Percentiles rank a stretch among this genome's conserved stretches.
These are phyloP conservation scores for Hypoxylon fragiforme DNA, from an alignment of 495 filamentous ascomycete genomes.

Conservation along the genomic window DNA sequence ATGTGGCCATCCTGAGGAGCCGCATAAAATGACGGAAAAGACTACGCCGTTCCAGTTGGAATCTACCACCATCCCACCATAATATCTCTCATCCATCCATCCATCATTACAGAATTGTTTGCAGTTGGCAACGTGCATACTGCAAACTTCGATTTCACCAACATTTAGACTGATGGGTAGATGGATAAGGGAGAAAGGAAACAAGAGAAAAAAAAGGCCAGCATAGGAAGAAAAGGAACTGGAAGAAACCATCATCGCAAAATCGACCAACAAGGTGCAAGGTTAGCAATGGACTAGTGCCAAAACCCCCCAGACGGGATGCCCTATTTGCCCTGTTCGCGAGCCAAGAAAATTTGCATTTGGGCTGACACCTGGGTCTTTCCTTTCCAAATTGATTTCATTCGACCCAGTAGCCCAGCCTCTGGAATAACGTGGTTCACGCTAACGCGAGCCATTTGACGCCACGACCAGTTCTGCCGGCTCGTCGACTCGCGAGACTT, in stretches of 20 bases:
- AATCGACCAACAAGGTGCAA: conserved; percentile 7
- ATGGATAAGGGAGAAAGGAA: conserved; percentile 1
- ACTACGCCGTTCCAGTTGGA: conserved; percentile 18
- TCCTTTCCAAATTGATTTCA: conserved; percentile 19
- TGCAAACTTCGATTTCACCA: not conserved
- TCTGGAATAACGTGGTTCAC: conserved; percentile 25
- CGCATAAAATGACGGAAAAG: conserved; percentile 19
- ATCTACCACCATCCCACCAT: conserved; percentile 21
- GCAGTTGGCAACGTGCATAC: conserved; percentile 17
- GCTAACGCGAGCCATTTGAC: conserved; percentile 29
- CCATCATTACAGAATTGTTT: conserved; percentile 3
- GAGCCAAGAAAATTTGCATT: conserved; percentile 22
- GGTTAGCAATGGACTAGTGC: too few species aligned
- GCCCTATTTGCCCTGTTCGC: conserved; percentile 24
- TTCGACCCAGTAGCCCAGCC: conserved; percentile 17
- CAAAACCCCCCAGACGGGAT: conserved; percentile 4
- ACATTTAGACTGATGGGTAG: too few species aligned
- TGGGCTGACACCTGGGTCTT: conserved; percentile 20
- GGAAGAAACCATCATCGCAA: not conserved
- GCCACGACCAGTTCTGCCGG: conserved; percentile 21
- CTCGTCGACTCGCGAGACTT: conserved; percentile 6
- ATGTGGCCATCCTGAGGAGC: too few species aligned
- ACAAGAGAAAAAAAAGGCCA: conserved; percentile 1
- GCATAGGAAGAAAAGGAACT: not conserved
- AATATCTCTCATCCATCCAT: conserved; percentile 6